Conservation (phyloP, 202 grass and related monocot genomes). For the Schoenoplectus tabernaemontani region DNA sequence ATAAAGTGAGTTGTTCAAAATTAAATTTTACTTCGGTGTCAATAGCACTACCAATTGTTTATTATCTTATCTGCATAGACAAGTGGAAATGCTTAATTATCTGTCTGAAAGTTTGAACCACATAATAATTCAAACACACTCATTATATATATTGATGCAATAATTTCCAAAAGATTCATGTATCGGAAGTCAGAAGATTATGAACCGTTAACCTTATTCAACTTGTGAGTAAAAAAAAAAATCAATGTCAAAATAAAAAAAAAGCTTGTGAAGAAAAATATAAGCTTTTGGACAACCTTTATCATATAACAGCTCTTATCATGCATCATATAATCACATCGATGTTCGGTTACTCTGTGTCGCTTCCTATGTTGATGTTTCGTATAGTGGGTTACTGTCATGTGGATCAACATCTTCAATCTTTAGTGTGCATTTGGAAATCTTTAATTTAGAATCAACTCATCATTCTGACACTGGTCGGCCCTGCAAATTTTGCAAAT, state of each 20-base stretch:
- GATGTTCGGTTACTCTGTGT: neutral
- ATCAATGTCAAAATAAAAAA: neutral
- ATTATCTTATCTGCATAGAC: too few relatives aligned
- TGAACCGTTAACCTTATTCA: neutral
- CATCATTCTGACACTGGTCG: too few relatives aligned
- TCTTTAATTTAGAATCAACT: too few relatives aligned
- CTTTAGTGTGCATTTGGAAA: too few relatives aligned
- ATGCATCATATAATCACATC: constrained; percentile 5
- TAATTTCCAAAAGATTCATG: neutral
- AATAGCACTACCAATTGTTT: too few relatives aligned
- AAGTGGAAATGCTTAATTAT: neutral
- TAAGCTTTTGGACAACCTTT: neutral
- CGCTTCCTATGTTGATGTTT: neutral
- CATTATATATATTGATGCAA: neutral
- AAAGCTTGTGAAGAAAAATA: neutral
- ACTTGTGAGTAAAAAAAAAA: neutral
- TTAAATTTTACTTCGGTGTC: too few relatives aligned
- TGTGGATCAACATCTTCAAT: too few relatives aligned
- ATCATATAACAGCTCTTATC: constrained; percentile 7
- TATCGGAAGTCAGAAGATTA: neutral
- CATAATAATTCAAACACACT: neutral
- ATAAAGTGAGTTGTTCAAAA: too few relatives aligned
- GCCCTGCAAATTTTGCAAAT: neutral
- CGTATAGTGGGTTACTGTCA: neutral
- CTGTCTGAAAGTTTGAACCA: neutral